Percentiles rank a stretch among this genome's conserved stretches.
Evolutionary conservation across 768 basidiomycete species (phyloP).

Genomic region (Boletus rubroflammeus): DNA sequence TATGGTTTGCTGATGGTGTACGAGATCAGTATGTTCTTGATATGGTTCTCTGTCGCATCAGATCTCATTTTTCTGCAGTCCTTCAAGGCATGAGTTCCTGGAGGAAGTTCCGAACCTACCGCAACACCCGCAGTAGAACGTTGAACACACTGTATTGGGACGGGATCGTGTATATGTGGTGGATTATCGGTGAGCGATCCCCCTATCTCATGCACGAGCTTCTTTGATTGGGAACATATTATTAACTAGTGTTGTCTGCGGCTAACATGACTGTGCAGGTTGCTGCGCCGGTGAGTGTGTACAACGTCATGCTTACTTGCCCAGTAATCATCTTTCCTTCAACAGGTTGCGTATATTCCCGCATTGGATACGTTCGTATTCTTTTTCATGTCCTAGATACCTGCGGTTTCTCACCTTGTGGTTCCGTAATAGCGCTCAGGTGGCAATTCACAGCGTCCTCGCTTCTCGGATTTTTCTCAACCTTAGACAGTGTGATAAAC

Average conservation of each 20-base stretch:
- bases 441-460: conserved; percentile 27
- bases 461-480: conserved; percentile 29
- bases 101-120: conserved; percentile 24
- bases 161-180: conserved; percentile 26
- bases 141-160: conserved; percentile 27
- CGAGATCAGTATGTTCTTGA: conserved; percentile 19
- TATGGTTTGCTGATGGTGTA: conserved; percentile 18
- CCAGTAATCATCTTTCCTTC: not conserved
- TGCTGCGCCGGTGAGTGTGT: conserved; percentile 19
- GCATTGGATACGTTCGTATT: conserved; percentile 23
- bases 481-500: conserved; percentile 18
- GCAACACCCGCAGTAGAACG: conserved; percentile 10
- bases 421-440: conserved; percentile 19
- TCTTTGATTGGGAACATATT: not conserved
- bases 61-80: conserved; percentile 8
- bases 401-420: conserved; percentile 3
- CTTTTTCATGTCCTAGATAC: not conserved
- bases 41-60: not conserved
- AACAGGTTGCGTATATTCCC: conserved; percentile 15
- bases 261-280: conserved; percentile 14
- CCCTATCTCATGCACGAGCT: not conserved
- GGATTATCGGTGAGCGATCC: conserved; percentile 16
- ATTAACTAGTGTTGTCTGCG: conserved; percentile 9
- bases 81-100: conserved; percentile 25
- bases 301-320: not conserved